Conservation (phyloP, 148 eudicot genomes). For the Nepenthes mirabilis region DNA sequence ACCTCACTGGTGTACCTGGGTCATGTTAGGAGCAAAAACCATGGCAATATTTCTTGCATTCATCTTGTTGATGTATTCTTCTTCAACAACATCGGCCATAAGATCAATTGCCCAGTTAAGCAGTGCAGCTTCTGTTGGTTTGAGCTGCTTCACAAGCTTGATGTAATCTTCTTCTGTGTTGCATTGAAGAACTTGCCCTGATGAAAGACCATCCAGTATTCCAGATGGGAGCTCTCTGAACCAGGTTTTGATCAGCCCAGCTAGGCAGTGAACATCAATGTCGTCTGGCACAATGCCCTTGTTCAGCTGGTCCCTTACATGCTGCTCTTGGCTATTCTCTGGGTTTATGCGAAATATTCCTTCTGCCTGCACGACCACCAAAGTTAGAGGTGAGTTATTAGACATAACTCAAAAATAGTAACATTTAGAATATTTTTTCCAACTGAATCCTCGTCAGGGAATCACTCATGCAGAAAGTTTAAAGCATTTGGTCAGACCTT, state of each 20-base stretch:
- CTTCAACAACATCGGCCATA: conserved; percentile 97
- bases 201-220: conserved; percentile 80
- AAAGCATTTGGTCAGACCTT: no score
- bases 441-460: no score
- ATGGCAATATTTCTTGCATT: conserved; percentile 86
- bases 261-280: conserved; percentile 84
- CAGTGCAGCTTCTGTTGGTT: conserved; percentile 65
- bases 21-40: conserved; percentile 97
- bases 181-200: conserved; percentile 68
- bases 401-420: no score
- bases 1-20: conserved; percentile 37
- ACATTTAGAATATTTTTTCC: no score
- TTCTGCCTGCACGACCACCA: conserved; percentile 42
- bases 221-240: conserved; percentile 90
- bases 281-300: conserved; percentile 70
- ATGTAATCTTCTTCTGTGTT: conserved; percentile 60
- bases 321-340: conserved; percentile 68
- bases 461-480: no score
- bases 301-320: conserved; percentile 69
- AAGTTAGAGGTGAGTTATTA: no score
- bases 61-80: conserved; percentile 86
- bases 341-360: conserved; percentile 92
- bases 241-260: conserved; percentile 87
- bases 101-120: conserved; percentile 92
- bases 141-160: conserved; percentile 59